Conservation (phyloP, 2,329 filamentous ascomycete genomes). For the Talaromyces sp. region DNA sequence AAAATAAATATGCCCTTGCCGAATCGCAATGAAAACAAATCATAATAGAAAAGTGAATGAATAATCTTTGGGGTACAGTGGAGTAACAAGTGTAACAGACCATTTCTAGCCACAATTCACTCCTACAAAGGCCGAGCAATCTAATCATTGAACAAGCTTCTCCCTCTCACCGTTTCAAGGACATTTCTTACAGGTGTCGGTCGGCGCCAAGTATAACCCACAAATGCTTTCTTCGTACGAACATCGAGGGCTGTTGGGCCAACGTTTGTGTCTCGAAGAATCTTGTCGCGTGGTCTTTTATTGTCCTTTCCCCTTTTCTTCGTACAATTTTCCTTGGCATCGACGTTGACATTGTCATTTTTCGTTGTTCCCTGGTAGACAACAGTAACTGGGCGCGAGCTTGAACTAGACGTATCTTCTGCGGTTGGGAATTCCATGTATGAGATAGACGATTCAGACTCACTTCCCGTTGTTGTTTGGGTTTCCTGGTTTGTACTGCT, state of each 20-base stretch:
- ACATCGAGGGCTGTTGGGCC: conserved; percentile 69
- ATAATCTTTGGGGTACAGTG: background rate
- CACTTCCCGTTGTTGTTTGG: background rate
- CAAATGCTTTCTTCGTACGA: conserved; percentile 76
- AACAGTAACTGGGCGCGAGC: background rate
- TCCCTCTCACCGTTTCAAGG: conserved; percentile 30
- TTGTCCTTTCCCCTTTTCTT: conserved; percentile 60
- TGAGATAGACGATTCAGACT: background rate
- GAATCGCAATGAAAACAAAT: background rate
- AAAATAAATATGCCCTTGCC: background rate
- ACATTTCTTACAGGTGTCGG: conserved; percentile 33
- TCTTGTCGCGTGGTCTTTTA: conserved; percentile 76
- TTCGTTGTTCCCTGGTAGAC: background rate
- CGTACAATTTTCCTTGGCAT: conserved; percentile 34
- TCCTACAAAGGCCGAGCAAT: background rate
- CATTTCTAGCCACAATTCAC: background rate
- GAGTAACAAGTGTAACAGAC: too few species aligned
- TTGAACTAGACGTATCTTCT: background rate
- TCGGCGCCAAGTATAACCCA: conserved; percentile 79
- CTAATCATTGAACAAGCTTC: conserved; percentile 16
- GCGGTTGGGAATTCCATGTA: background rate
- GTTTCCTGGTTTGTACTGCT: background rate
- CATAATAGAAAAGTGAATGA: background rate
- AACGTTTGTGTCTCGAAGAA: conserved; percentile 68
- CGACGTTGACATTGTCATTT: conserved; percentile 20